Evolutionary conservation across 306 rosid genomes (phyloP), one percentile per base, ranked within the genome.

Genomic region (Pachyrhizus erosus): DNA sequence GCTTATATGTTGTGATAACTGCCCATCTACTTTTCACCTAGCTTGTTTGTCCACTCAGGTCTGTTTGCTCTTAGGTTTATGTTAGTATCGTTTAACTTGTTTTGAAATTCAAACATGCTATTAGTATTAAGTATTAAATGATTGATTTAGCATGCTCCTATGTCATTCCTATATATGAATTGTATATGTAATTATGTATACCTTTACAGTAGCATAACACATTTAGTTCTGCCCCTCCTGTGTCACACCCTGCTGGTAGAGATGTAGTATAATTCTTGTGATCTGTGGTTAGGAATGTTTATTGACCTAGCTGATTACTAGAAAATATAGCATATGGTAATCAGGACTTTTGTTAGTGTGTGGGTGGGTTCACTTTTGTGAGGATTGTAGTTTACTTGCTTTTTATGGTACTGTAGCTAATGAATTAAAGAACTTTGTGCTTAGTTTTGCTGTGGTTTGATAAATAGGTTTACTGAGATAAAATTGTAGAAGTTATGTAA

Each of bases 11-110:
- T 96, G 99, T 81, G 98, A 96, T 86, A 92, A 86, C 85, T 96
- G 98, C 62, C 99, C 99, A 42, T 96, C 99, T 68, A 91, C 99
- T 76, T 96, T 85, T 82, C 99, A 96, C 86, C 91, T 78, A 85
- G 83, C 92, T 86, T 96, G 98, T 90, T 88, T 96, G 90, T 87
- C 92, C 69, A 23, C 86, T 75, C 92, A 92, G 99, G 99, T 96
- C 75, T 77, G 92, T 84, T 75, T 82, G 83, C 77, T 80, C 62
- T 46, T 57, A 40, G 57, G 78, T 67, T 70, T 82, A 69, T 82
- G 64, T 69, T 73, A 82, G 79, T 82, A 76, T 77, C 13, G 57
- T 75, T 42, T 73, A 8, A 26, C 29, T 70, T 70, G n/a, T 48
- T 78, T 69, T 49, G 34, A 26, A 74, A 52, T 39, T 33, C 26